Evolutionary conservation across 2,329 filamentous ascomycete genomes (phyloP).

Genomic region (Colletotrichum ledebouriae): DNA sequence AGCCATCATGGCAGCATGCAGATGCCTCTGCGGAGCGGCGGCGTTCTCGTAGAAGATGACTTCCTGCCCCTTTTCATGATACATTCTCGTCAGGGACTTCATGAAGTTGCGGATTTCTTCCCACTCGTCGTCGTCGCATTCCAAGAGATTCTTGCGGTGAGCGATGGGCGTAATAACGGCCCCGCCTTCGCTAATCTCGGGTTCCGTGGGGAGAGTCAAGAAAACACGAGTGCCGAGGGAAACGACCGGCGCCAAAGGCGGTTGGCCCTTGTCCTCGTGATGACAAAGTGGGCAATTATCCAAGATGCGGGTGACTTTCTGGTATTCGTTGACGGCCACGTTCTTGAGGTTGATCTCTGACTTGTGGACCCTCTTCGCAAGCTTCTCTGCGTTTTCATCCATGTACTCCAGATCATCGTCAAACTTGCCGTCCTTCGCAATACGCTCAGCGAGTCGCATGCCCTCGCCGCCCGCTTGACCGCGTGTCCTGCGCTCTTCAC

Average conservation of each 20-base stretch:
- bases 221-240: slow-evolving; percentile 89
- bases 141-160: slow-evolving; percentile 90
- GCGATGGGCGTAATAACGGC: slow-evolving; percentile 91
- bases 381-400: slow-evolving; percentile 93
- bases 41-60: slow-evolving; percentile 99
- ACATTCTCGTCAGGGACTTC: slow-evolving; percentile 95
- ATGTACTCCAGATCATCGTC: slow-evolving; percentile 95
- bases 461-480: slow-evolving; percentile 85
- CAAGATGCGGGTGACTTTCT: slow-evolving; percentile 87
- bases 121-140: slow-evolving; percentile 99
- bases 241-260: slow-evolving; percentile 86
- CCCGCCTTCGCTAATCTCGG: slow-evolving; percentile 85
- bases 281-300: slow-evolving; percentile 92
- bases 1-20: slow-evolving; percentile 87
- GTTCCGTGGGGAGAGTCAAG: slow-evolving; percentile 89
- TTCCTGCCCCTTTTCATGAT: slow-evolving; percentile 91
- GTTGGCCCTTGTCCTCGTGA: slow-evolving; percentile 82
- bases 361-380: slow-evolving; percentile 89
- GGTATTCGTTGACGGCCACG: slow-evolving; percentile 87
- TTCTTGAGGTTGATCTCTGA: slow-evolving; percentile 91
- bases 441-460: slow-evolving; percentile 86
- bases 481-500: slow-evolving; percentile 89
- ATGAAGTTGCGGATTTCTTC: slow-evolving; percentile 99
- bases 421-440: slow-evolving; percentile 93
- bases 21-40: slow-evolving; percentile 80